These are phyloP conservation scores for Populus tremula DNA, from an alignment of 345 rosid genomes.

Conservation along the genomic window DNA sequence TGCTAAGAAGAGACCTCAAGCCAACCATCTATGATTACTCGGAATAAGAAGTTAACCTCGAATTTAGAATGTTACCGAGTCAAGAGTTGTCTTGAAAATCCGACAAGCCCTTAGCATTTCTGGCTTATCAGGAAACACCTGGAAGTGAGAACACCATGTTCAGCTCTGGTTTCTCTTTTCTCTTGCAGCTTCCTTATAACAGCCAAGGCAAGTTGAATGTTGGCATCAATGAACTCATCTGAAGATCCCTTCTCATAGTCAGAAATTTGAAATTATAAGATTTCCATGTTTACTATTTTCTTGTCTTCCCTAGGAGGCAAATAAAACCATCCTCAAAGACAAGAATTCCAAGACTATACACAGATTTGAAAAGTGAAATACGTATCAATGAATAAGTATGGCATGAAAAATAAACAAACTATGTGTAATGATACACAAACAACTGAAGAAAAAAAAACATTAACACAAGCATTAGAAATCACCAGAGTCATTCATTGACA, in stretches of 20 bases:
- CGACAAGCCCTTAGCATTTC: constrained; percentile 79
- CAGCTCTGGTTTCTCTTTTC: constrained; percentile 52
- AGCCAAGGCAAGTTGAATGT: constrained; percentile 78
- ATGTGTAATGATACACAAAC: background rate
- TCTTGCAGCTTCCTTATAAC: constrained; percentile 74
- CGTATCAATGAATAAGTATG: background rate
- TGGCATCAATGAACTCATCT: constrained; percentile 93
- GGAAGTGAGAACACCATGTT: constrained; percentile 16
- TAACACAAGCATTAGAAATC: background rate
- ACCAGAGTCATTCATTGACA: background rate
- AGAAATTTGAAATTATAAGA: constrained; percentile 35
- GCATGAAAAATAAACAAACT: background rate
- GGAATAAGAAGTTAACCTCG: constrained; percentile 7
- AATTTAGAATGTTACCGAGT: constrained; percentile 49
- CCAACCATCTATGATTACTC: background rate
- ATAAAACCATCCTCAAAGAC: background rate
- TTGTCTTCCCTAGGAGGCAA: constrained; percentile 7
- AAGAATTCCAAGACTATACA: background rate
- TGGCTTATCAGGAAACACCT: constrained; percentile 92
- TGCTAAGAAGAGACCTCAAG: background rate
- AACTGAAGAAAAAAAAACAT: background rate
- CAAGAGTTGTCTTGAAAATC: constrained; percentile 72
- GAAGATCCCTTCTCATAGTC: constrained; percentile 83
- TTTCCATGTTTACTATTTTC: constrained; percentile 1
- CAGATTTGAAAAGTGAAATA: background rate